Evolutionary conservation across 495 filamentous ascomycete genomes (phyloP).

Genomic region (Umbilicaria muhlenbergii): DNA sequence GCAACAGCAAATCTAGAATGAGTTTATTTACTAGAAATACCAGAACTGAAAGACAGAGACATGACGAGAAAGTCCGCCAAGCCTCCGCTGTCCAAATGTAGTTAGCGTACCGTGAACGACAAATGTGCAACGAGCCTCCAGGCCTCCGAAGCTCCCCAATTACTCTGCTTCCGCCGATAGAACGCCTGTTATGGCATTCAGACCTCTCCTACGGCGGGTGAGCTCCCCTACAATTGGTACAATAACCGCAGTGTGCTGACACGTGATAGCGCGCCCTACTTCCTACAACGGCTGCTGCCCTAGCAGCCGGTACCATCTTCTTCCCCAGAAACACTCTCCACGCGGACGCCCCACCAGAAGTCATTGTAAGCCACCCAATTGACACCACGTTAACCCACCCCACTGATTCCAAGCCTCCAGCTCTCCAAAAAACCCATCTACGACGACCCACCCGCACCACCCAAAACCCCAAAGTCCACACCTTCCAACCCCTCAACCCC

Average conservation of each 20-base stretch:
- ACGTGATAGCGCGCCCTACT: constrained; percentile 34
- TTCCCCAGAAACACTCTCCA: constrained; percentile 35
- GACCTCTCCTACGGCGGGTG: constrained; percentile 29
- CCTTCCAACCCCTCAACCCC: constrained; percentile 14
- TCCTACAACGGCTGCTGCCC: constrained; percentile 36
- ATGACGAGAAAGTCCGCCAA: too few relatives aligned
- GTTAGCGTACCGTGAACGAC: too few relatives aligned
- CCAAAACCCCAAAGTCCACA: constrained; percentile 24
- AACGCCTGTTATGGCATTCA: constrained; percentile 25
- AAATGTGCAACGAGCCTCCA: too few relatives aligned
- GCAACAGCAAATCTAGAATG: too few relatives aligned
- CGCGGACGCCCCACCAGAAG: constrained; percentile 23
- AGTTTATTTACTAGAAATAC: too few relatives aligned
- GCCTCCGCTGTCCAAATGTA: too few relatives aligned
- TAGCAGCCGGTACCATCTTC: constrained; percentile 37
- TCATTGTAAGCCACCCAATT: neutral
- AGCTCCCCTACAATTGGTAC: constrained; percentile 4
- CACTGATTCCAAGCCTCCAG: constrained; percentile 12
- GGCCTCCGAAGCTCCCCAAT: too few relatives aligned
- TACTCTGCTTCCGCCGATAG: too few relatives aligned
- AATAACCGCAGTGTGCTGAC: constrained; percentile 7
- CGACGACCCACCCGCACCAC: constrained; percentile 42
- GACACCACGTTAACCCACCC: constrained; percentile 2
- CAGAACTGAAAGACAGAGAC: too few relatives aligned
- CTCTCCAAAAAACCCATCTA: constrained; percentile 71